Conservation (phyloP, 179 eudicot species). For the Silene vulgaris region DNA sequence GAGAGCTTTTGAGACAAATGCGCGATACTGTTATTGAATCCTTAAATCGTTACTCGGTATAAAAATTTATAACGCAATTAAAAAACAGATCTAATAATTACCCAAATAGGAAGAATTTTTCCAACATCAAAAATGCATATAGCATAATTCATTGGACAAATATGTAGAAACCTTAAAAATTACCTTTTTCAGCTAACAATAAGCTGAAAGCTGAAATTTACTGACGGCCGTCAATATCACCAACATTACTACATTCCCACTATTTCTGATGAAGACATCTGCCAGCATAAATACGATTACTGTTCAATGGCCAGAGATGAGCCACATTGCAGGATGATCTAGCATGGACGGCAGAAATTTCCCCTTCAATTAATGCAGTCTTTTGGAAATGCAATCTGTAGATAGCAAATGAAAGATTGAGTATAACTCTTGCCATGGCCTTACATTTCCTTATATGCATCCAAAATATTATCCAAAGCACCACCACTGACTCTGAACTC, state of each 20-base stretch:
- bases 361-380: constrained; percentile 14
- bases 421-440: constrained; percentile 22
- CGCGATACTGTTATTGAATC: neutral
- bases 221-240: constrained; percentile 13
- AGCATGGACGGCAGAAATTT: constrained; percentile 21
- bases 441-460: constrained; percentile 17
- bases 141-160: neutral
- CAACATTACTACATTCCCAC: constrained; percentile 9
- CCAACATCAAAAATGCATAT: neutral
- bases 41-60: neutral
- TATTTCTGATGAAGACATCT: neutral
- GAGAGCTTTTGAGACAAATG: neutral
- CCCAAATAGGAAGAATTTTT: neutral
- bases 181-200: constrained; percentile 16
- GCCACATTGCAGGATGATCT: constrained; percentile 19
- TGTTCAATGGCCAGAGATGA: constrained; percentile 19
- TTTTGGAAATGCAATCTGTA: constrained; percentile 21
- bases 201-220: constrained; percentile 8
- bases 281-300: constrained; percentile 4
- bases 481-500: constrained; percentile 14
- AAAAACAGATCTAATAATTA: too few species aligned
- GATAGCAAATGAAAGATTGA: constrained; percentile 28
- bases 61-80: too few species aligned
- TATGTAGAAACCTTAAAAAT: constrained; percentile 10
- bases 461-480: constrained; percentile 27